phyloP scores from a whole-genome alignment of 306 rosid species.

The Biancaea sappan region DNA sequence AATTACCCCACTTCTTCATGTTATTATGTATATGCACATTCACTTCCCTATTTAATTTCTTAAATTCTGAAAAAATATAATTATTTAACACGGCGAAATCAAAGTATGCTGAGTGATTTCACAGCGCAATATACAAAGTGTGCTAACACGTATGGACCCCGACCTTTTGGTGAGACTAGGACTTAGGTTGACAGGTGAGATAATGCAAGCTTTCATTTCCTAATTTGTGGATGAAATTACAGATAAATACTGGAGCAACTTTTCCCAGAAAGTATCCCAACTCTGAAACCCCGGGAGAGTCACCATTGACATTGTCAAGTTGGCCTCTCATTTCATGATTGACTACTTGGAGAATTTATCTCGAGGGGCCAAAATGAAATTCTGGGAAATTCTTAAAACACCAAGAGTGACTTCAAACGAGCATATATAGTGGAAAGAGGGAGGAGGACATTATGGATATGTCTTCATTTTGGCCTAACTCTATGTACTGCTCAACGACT shows the following conservation, averaged over 20 bases:
- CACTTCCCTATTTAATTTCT: neutral
- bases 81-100: too few species aligned
- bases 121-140: too few species aligned
- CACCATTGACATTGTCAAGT: neutral
- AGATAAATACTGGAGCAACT: constrained; percentile 22
- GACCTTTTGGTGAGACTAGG: too few species aligned
- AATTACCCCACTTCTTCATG: too few species aligned
- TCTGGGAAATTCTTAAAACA: too few species aligned
- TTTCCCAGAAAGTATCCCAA: constrained; percentile 20
- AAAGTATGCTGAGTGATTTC: too few species aligned
- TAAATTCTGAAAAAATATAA: neutral
- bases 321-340: constrained; percentile 32
- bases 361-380: neutral
- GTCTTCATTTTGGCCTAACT: constrained; percentile 24
- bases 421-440: neutral
- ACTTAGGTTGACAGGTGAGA: neutral
- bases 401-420: neutral
- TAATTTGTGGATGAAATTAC: neutral
- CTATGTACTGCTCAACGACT: constrained; percentile 12
- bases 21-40: too few species aligned
- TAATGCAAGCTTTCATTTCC: neutral
- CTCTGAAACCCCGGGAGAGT: constrained; percentile 6
- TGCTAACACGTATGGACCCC: too few species aligned
- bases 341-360: constrained; percentile 16
- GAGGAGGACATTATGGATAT: constrained; percentile 7